phyloP scores from a whole-genome alignment of 2,329 filamentous ascomycete genomes.

The Calonectria hongkongensis region DNA sequence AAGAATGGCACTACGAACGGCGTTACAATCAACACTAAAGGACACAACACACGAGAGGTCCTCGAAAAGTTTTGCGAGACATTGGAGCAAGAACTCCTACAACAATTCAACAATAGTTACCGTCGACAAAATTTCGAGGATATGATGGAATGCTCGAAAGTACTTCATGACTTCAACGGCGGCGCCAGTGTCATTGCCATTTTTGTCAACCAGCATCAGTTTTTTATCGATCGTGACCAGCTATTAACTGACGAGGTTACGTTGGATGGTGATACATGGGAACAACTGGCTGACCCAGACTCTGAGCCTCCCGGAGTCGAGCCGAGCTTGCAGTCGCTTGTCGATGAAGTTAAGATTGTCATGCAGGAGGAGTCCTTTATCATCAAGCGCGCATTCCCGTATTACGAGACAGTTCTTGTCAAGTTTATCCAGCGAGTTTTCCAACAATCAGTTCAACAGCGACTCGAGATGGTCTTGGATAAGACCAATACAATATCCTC shows the following conservation, averaged over 20 bases:
- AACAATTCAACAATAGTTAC: slow-evolving; percentile 98
- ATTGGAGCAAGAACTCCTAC: slow-evolving; percentile 93
- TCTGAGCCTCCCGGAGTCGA: slow-evolving; percentile 93
- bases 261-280: slow-evolving; percentile 87
- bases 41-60: slow-evolving; percentile 86
- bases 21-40: slow-evolving; percentile 60
- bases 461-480: slow-evolving; percentile 94
- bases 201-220: slow-evolving; percentile 99
- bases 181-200: slow-evolving; percentile 95
- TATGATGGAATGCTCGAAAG: slow-evolving; percentile 97
- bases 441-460: slow-evolving; percentile 97
- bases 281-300: slow-evolving; percentile 94
- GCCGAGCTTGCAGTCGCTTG: slow-evolving; percentile 90
- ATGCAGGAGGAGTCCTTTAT: slow-evolving; percentile 98
- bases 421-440: slow-evolving; percentile 97
- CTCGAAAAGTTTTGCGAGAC: slow-evolving; percentile 98
- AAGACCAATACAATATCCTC: slow-evolving; percentile 95
- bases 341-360: slow-evolving; percentile 96
- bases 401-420: slow-evolving; percentile 93
- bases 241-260: slow-evolving; percentile 90
- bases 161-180: slow-evolving; percentile 96
- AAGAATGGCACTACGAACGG: slow-evolving; percentile 71
- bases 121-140: slow-evolving; percentile 95
- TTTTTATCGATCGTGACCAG: slow-evolving; percentile 98
- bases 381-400: slow-evolving; percentile 96